Conservation (phyloP, 768 basidiomycete species). For the Scleroderma bovista region DNA sequence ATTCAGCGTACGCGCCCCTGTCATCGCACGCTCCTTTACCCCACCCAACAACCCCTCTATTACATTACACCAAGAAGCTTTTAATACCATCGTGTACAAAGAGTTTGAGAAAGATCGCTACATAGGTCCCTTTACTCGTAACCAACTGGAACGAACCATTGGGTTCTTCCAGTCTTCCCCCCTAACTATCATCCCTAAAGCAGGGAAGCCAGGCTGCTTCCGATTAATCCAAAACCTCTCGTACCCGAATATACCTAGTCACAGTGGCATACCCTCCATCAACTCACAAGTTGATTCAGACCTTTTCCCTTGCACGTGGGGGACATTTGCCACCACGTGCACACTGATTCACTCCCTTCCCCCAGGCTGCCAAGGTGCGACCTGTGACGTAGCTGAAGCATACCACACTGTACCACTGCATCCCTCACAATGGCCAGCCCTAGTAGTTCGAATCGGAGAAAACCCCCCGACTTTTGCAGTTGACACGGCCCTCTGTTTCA, state of each 20-base stretch:
- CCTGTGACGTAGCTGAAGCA: slow-evolving; percentile 6
- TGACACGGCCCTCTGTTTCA: slow-evolving; percentile 25
- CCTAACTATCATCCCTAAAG: not conserved
- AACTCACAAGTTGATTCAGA: not conserved
- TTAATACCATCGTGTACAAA: not conserved
- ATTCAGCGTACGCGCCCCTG: not conserved
- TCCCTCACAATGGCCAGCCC: slow-evolving; percentile 32
- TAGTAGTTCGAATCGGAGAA: slow-evolving; percentile 18
- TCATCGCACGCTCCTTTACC: not conserved
- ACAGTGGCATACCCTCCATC: no score
- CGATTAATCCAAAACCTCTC: not conserved
- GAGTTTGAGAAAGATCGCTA: not conserved
- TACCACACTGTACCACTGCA: slow-evolving; percentile 22
- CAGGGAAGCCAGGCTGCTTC: not conserved
- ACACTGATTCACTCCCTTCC: not conserved
- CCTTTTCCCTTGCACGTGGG: not conserved
- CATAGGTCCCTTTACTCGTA: not conserved
- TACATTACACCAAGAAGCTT: not conserved
- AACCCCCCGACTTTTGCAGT: slow-evolving; percentile 9
- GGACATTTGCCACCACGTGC: not conserved
- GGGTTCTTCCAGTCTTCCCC: not conserved
- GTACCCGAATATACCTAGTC: not conserved
- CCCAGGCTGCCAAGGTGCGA: not conserved
- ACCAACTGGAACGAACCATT: not conserved
- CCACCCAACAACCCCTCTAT: not conserved